Base-by-base conservation (phyloP, 768 basidiomycete genomes). In the Gymnopilus dilepis region DNA sequence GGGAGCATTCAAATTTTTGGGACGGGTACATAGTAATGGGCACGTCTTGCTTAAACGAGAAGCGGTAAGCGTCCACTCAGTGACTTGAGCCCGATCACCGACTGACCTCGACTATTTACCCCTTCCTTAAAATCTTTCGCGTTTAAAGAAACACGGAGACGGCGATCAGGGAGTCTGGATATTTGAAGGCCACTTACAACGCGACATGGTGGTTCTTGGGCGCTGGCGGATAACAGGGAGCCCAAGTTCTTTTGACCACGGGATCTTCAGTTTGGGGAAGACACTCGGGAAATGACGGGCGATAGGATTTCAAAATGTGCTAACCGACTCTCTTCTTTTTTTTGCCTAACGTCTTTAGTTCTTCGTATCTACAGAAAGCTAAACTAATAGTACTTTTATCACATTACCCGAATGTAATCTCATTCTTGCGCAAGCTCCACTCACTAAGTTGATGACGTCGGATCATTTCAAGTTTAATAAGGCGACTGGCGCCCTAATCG, bases 1-100 rank as follows among this genome's bases (percentile, higher is more conserved):
- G 89, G 88, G 86, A 4, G 83, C 84, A 11, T 90, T 84, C 72
- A 80, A 71, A 59, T 85, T 87, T 68, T 76, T 78, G 11, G 91
- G 91, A 51, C 76, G 83, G 24, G 79, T 90, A 45, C 77, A 82
- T 33, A 76, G 77, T 38, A 85, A 89, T 69, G 90, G 90, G 17
- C 72, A 79, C 66, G 81, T 92, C 62, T 77, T 79, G 50, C 75
- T 91, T 70, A 83, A 82, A 70, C 82, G 89, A 69, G 80, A 85
- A 74, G 83, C 87, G 66, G 88, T 89, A 67, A 62, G 84, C 74
- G 38, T 37, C 19, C 51, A 34, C 50, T 61, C 34, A 13, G 17
- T 63, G 28, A 61, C 26, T 43, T 42, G 31, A 48, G 22, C 7
- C 21, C 58, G 28, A 54, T 22, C 24, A 59, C 41, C 47, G 24